Evolutionary conservation across 2,329 filamentous ascomycete species (phyloP).

Genomic region (Scedosporium boydii): DNA sequence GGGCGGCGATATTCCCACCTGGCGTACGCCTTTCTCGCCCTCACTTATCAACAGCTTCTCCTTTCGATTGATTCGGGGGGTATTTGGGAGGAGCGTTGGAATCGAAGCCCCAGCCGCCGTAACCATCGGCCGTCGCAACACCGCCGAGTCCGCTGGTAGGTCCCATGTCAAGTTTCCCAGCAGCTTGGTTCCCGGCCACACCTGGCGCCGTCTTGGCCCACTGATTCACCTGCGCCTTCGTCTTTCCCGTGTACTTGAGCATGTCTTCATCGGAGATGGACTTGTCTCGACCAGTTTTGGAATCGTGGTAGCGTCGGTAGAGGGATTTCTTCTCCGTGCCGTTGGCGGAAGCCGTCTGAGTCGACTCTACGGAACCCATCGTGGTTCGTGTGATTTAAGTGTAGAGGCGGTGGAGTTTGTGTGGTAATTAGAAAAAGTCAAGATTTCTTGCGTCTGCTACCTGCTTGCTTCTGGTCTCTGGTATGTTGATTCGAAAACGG

Average conservation of each 20-base stretch:
- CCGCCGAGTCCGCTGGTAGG: conserved; percentile 20
- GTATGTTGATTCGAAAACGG: too few relatives aligned
- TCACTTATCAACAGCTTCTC: neutral
- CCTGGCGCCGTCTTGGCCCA: conserved; percentile 29
- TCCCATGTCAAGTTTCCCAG: conserved; percentile 22
- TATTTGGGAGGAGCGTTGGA: neutral
- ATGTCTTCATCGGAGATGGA: conserved; percentile 28
- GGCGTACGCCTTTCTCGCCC: too few relatives aligned
- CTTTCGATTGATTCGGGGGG: neutral
- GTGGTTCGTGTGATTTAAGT: neutral
- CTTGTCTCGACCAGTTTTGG: conserved; percentile 17
- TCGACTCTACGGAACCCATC: neutral
- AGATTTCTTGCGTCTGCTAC: neutral
- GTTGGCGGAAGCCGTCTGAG: neutral
- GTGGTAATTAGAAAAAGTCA: too few relatives aligned
- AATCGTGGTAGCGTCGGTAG: conserved; percentile 21
- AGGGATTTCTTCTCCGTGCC: conserved; percentile 17
- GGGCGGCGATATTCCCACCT: too few relatives aligned
- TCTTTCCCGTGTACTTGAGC: conserved; percentile 30
- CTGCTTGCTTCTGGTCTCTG: neutral
- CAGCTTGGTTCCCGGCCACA: conserved; percentile 29
- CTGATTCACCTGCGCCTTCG: conserved; percentile 18
- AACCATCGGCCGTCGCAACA: conserved; percentile 17
- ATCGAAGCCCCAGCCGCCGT: conserved; percentile 23
- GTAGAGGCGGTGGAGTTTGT: too few relatives aligned